Base-by-base conservation (phyloP, 495 filamentous ascomycete species). In the Daldinia loculata region DNA sequence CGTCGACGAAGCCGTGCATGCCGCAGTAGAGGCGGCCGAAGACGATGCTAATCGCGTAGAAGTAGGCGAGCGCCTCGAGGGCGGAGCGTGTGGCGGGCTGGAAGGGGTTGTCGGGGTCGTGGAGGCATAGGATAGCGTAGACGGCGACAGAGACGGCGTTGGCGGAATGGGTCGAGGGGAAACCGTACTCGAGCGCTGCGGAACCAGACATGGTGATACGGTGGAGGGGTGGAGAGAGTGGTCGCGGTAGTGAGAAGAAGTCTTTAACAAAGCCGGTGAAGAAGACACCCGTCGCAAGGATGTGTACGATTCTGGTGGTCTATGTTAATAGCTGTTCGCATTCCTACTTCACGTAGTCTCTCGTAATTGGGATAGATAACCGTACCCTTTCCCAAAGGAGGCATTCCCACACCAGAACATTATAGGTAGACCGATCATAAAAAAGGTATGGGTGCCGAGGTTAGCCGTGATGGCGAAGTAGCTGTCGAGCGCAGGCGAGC, bases 401-500 rank as follows among this genome's bases (percentile, higher is more conserved):
- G 89, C 88, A 75, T 92, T 91, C 29, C 95, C 95, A 75, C 92
- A 95, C 95, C 95, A 99, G 82, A 98, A 98, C 61, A 98, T 85
- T 57, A 98, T 91, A 3, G 95, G 95, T 66, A 99, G 80, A 55
- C 91, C 88, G 57, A 96, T 85, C 94, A 97, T 99, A 83, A 97
- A 99, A 83, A 97, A 98, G 1, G 95, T 99, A 81, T 99, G 95
- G 4, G 95, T 99, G 32, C 95, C 95, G 43, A 98, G 90, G 80
- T 98, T 99, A 70, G 95, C 95, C 1, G 95, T 97, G 69, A 95
- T 90, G 14, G 95, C 94, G 76, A 99, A 99, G 80, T 97, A 99
- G 27, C 92, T 91, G 79, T 99, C 95, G 62, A 98, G 88, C 4
- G 90, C 82, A 2, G 93, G 93, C 12, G 92, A 90, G 74, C 93